phyloP scores from a whole-genome alignment of 1,139 yeast species.

The Suhomyces chickasaworum region DNA sequence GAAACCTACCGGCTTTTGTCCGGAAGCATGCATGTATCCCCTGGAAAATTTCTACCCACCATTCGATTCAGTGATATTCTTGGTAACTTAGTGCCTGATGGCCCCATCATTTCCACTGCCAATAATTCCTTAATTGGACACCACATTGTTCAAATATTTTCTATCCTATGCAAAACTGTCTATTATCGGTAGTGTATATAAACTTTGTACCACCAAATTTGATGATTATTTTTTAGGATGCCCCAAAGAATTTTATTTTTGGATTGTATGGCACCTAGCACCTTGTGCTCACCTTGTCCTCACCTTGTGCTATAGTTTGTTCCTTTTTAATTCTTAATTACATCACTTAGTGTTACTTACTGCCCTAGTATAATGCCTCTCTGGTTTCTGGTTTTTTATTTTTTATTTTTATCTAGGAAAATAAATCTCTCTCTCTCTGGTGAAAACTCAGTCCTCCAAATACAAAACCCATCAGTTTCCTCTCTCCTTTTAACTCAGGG shows the following conservation, averaged over 20 bases:
- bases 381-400: constrained; percentile 10
- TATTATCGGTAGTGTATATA: constrained; percentile 4
- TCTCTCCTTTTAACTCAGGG: constrained; percentile 9
- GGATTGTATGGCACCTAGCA: constrained; percentile 7
- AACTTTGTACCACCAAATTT: constrained; percentile 7
- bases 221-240: constrained; percentile 4
- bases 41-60: neutral
- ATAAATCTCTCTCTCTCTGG: constrained; percentile 8
- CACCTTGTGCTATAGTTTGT: constrained; percentile 10
- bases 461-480: constrained; percentile 16
- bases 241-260: constrained; percentile 3
- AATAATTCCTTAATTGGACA: constrained; percentile 3
- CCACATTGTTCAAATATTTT: constrained; percentile 9
- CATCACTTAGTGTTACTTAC: constrained; percentile 12
- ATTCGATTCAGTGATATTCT: neutral
- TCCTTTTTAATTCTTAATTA: constrained; percentile 12
- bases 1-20: neutral
- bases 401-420: constrained; percentile 9
- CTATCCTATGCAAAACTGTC: constrained; percentile 7
- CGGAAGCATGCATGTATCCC: neutral
- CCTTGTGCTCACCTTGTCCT: too few relatives aligned
- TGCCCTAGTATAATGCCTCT: constrained; percentile 4
- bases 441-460: constrained; percentile 4
- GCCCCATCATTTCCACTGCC: constrained; percentile 8
- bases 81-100: constrained; percentile 4